Percentiles rank a stretch among this genome's conserved stretches.
Evolutionary conservation across 495 filamentous ascomycete genomes (phyloP).

Genomic region (Xylaria curta): DNA sequence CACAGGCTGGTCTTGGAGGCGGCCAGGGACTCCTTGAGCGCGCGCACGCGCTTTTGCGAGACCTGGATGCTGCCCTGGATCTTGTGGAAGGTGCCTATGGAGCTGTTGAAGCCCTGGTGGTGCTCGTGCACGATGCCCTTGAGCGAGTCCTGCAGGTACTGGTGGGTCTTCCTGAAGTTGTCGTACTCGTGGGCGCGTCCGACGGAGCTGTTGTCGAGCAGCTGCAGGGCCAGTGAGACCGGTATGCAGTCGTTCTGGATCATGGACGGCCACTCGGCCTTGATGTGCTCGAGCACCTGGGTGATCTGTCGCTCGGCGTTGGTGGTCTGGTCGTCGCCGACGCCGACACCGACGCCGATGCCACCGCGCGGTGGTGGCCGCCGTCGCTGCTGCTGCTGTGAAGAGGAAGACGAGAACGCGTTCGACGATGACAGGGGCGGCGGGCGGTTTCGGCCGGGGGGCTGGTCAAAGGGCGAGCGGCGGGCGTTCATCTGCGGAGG

Average conservation of each 20-base stretch:
- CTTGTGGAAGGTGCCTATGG: conserved; percentile 97
- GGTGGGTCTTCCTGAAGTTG: conserved; percentile 80
- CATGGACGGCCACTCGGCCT: conserved; percentile 91
- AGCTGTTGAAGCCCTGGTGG: conserved; percentile 98
- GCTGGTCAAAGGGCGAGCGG: conserved; percentile 30
- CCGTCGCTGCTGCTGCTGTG: too few relatives aligned
- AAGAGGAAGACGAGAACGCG: too few relatives aligned
- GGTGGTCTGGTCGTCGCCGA: conserved; percentile 39
- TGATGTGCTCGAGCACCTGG: conserved; percentile 67
- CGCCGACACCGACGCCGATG: conserved; percentile 25
- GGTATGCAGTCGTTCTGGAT: conserved; percentile 84
- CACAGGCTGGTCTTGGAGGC: conserved; percentile 82
- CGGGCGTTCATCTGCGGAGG: conserved; percentile 40
- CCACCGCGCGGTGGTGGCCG: too few relatives aligned
- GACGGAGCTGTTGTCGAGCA: conserved; percentile 92
- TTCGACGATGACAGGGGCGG: conserved; percentile 18
- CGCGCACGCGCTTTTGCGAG: conserved; percentile 84
- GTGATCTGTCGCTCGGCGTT: conserved; percentile 55
- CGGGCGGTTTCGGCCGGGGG: conserved; percentile 6
- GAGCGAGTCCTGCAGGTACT: conserved; percentile 85
- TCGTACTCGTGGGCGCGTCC: conserved; percentile 86
- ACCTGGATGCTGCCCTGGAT: conserved; percentile 92
- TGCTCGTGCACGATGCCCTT: conserved; percentile 98
- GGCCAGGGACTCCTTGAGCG: conserved; percentile 81
- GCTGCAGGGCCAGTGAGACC: conserved; percentile 87